phyloP scores from a whole-genome alignment of 805 yeast genomes.

The Lipomyces japonicus region DNA sequence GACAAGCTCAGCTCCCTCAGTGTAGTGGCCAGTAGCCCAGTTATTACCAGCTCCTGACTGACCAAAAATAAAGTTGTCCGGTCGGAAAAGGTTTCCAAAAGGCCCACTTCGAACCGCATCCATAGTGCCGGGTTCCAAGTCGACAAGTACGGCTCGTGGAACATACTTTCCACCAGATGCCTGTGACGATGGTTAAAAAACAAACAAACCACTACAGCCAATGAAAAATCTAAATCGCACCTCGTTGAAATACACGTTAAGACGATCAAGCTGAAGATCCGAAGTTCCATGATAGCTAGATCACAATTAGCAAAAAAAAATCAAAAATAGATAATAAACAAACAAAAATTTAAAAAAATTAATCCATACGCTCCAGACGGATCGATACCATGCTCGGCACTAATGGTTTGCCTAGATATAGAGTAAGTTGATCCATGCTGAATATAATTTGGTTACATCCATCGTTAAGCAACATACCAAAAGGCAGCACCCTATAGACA shows the following conservation, averaged over 20 bases:
- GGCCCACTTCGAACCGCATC: conserved; percentile 76
- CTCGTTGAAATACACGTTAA: conserved; percentile 83
- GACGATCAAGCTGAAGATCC: conserved; percentile 42
- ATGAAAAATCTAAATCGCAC: conserved; percentile 2
- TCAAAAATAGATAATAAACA: neutral
- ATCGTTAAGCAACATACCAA: conserved; percentile 10
- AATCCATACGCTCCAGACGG: conserved; percentile 29
- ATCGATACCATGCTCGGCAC: conserved; percentile 32
- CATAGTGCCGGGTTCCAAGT: conserved; percentile 91
- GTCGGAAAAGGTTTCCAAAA: conserved; percentile 82
- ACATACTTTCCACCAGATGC: conserved; percentile 85
- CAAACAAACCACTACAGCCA: neutral
- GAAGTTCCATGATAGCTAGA: conserved; percentile 33
- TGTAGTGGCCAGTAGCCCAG: conserved; percentile 97
- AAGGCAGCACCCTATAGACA: conserved; percentile 29
- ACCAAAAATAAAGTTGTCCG: conserved; percentile 86
- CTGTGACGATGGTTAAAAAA: conserved; percentile 26
- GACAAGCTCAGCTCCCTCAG: conserved; percentile 94
- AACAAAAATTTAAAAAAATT: neutral
- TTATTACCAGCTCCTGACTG: conserved; percentile 94
- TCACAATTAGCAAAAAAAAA: neutral
- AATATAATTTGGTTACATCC: no score
- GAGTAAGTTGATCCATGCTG: conserved; percentile 6
- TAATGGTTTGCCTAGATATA: conserved; percentile 29
- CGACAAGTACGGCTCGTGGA: conserved; percentile 91